Conservation (phyloP, 768 basidiomycete species). For the Hygrophorus pudorinus region DNA sequence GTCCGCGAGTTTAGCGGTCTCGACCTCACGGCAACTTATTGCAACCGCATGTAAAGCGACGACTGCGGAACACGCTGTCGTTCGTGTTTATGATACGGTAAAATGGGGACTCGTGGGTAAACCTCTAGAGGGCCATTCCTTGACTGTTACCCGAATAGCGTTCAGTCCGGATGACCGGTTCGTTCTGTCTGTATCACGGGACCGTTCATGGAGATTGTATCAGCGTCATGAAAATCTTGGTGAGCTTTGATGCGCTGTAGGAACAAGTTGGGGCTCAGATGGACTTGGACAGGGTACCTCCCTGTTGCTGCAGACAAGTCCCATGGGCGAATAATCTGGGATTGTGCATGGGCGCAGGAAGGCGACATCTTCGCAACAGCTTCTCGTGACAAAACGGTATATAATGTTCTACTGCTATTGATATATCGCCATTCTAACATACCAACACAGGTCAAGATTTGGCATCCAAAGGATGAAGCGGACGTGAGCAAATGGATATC, state of each 20-base stretch:
- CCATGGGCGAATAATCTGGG: constrained; percentile 93
- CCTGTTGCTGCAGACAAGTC: constrained; percentile 68
- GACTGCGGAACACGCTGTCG: constrained; percentile 77
- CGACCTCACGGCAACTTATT: constrained; percentile 55
- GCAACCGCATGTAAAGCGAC: constrained; percentile 92
- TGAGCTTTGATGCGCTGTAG: constrained; percentile 14
- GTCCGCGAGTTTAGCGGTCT: constrained; percentile 76
- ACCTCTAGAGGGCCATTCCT: constrained; percentile 71
- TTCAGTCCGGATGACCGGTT: constrained; percentile 82
- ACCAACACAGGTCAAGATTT: constrained; percentile 68
- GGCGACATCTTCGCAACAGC: constrained; percentile 83
- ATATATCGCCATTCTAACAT: background rate
- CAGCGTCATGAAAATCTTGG: constrained; percentile 34
- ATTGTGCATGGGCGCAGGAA: constrained; percentile 78
- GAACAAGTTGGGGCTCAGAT: constrained; percentile 1
- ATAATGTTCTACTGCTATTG: constrained; percentile 10
- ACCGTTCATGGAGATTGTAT: constrained; percentile 86
- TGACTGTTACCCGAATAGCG: constrained; percentile 84
- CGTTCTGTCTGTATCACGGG: constrained; percentile 81
- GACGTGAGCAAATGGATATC: constrained; percentile 42
- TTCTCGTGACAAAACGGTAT: constrained; percentile 88
- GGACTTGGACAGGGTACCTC: constrained; percentile 39
- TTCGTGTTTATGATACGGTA: constrained; percentile 69
- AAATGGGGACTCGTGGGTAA: constrained; percentile 63
- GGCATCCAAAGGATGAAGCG: constrained; percentile 33